Conservation (phyloP, 1,284 basidiomycete species). For the Sporisorium graminicola region DNA sequence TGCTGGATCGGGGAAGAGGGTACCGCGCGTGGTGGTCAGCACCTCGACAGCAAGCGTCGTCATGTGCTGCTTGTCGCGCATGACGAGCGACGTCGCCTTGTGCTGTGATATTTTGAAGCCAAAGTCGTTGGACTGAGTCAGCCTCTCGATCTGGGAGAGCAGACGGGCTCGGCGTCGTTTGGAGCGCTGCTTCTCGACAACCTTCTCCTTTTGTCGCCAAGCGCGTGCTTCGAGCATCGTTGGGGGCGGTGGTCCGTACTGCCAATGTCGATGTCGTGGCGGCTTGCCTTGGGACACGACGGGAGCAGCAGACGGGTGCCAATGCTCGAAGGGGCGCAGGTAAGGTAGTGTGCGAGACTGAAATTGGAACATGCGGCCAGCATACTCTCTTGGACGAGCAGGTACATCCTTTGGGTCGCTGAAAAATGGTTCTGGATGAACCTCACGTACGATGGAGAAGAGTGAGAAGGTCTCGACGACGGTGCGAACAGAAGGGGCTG, state of each 20-base stretch:
- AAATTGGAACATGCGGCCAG: conserved; percentile 80
- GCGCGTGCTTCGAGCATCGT: conserved; percentile 40
- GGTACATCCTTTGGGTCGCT: conserved; percentile 78
- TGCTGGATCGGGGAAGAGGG: conserved; percentile 79
- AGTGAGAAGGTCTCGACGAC: conserved; percentile 75
- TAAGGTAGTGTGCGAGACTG: conserved; percentile 71
- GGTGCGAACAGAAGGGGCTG: conserved; percentile 25
- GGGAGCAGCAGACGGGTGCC: conserved; percentile 15
- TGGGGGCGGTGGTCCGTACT: conserved; percentile 57
- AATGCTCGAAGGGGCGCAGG: conserved; percentile 68
- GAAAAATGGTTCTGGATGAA: conserved; percentile 78
- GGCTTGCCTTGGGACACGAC: conserved; percentile 3
- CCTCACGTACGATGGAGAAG: conserved; percentile 75
- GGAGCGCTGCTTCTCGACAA: conserved; percentile 33
- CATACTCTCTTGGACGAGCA: conserved; percentile 80
- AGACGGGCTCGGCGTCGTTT: conserved; percentile 36
- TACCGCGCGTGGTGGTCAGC: conserved; percentile 81
- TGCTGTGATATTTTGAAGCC: conserved; percentile 68
- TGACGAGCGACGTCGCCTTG: conserved; percentile 40
- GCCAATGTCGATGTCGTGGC: conserved; percentile 70
- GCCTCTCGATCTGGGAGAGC: conserved; percentile 77
- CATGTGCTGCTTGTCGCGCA: conserved; percentile 81
- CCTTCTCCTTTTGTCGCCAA: conserved; percentile 46
- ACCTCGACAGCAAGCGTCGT: conserved; percentile 84
- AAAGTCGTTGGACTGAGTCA: conserved; percentile 80